Evolutionary conservation across 75 land plant genomes (phyloP).

Genomic region (Gnetum montanum): DNA sequence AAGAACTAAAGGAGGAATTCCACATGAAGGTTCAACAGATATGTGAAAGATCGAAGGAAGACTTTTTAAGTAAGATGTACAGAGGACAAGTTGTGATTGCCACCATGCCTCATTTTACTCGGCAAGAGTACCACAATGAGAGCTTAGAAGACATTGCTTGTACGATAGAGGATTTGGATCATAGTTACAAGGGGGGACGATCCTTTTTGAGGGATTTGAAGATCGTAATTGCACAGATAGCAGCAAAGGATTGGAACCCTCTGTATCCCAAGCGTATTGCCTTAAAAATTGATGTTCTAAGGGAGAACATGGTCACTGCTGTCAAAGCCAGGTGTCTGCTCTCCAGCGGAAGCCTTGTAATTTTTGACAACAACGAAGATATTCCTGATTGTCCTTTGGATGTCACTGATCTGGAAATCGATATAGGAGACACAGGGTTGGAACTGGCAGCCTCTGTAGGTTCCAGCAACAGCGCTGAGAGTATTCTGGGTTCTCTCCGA

Average conservation of each 20-base stretch:
- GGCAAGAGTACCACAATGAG: slow-evolving; percentile 16
- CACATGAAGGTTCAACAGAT: slow-evolving; percentile 9
- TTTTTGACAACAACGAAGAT: background rate
- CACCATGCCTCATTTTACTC: slow-evolving; percentile 23
- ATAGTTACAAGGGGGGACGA: slow-evolving; percentile 7
- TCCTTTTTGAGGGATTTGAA: slow-evolving; percentile 21
- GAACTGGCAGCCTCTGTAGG: background rate
- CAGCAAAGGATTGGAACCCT: slow-evolving; percentile 28
- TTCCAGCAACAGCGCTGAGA: background rate
- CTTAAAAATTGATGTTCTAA: slow-evolving; percentile 10
- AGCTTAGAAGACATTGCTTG: slow-evolving; percentile 9
- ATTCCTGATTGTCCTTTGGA: background rate
- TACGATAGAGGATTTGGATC: slow-evolving; percentile 8
- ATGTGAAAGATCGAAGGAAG: slow-evolving; percentile 18
- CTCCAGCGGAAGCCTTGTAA: slow-evolving; percentile 1
- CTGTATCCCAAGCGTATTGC: slow-evolving; percentile 8
- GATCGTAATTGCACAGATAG: slow-evolving; percentile 23
- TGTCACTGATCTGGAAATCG: background rate
- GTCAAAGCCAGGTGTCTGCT: slow-evolving; percentile 11
- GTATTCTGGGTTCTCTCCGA: slow-evolving; percentile 3
- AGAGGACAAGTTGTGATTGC: slow-evolving; percentile 18
- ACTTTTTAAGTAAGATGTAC: slow-evolving; percentile 27
- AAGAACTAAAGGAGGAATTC: slow-evolving; percentile 21
- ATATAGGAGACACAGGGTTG: background rate
- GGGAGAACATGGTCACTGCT: slow-evolving; percentile 13